Percentiles rank a stretch among this genome's conserved stretches.
phyloP scores from a whole-genome alignment of 2,329 filamentous ascomycete species.

The Aspergillus cejpii region DNA sequence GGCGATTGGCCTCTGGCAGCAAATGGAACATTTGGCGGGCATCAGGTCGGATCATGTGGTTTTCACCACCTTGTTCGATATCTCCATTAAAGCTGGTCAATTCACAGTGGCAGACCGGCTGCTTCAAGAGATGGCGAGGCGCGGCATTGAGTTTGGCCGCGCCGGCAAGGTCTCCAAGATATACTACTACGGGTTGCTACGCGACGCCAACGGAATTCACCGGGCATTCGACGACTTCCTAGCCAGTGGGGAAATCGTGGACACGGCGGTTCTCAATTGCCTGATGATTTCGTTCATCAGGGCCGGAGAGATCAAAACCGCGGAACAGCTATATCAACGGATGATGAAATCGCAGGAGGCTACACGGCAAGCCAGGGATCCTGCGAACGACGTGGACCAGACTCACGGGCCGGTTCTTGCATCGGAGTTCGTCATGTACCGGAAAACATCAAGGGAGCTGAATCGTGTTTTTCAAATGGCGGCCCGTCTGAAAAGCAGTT shows the following conservation, averaged over 20 bases:
- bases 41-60: slow-evolving; percentile 67
- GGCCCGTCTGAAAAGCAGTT: slow-evolving; percentile 38
- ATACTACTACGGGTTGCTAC: slow-evolving; percentile 70
- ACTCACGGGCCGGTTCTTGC: slow-evolving; percentile 18
- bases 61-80: slow-evolving; percentile 87
- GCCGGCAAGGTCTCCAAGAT: slow-evolving; percentile 78
- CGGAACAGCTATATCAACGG: slow-evolving; percentile 70
- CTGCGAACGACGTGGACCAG: slow-evolving; percentile 15
- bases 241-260: slow-evolving; percentile 77
- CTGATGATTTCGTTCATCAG: slow-evolving; percentile 72
- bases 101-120: slow-evolving; percentile 78
- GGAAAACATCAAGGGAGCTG: slow-evolving; percentile 38
- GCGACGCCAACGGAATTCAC: slow-evolving; percentile 67
- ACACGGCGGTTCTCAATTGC: slow-evolving; percentile 79
- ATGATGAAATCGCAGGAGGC: slow-evolving; percentile 63
- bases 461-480: slow-evolving; percentile 45
- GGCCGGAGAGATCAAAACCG: slow-evolving; percentile 67
- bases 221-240: slow-evolving; percentile 76
- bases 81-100: slow-evolving; percentile 78
- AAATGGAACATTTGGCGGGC: slow-evolving; percentile 73
- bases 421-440: slow-evolving; percentile 35
- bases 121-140: slow-evolving; percentile 68
- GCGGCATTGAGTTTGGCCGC: slow-evolving; percentile 64
- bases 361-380: slow-evolving; percentile 28
- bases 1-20: slow-evolving; percentile 71